phyloP scores from a whole-genome alignment of 805 yeast genomes.

The Candida suzukii region DNA sequence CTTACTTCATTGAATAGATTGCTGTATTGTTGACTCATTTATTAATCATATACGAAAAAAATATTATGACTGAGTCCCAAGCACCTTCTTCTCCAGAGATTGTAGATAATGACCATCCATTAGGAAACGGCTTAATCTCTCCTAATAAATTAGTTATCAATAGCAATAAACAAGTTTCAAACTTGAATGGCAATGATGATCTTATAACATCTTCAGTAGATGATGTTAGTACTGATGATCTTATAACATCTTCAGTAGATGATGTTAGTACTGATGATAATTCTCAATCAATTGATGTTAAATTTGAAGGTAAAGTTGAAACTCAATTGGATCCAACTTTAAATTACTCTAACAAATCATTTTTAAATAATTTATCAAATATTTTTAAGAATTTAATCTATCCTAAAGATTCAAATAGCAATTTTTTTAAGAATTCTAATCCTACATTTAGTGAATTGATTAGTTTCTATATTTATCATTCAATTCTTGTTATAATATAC shows the following conservation, averaged over 20 bases:
- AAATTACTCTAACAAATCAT: constrained; percentile 11
- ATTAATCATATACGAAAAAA: too few species aligned
- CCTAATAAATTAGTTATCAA: not conserved
- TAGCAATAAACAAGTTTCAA: not conserved
- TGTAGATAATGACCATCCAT: too few species aligned
- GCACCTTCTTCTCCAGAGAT: too few species aligned
- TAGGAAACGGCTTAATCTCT: not conserved
- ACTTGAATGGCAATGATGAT: not conserved
- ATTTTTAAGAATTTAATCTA: constrained; percentile 14
- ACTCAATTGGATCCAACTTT: constrained; percentile 9
- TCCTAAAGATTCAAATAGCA: constrained; percentile 4
- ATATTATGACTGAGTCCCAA: not conserved
- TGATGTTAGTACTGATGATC: not conserved
- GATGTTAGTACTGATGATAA: not conserved
- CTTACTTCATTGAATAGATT: too few species aligned
- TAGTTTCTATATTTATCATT: constrained; percentile 34
- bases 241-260: not conserved
- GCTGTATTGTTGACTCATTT: too few species aligned
- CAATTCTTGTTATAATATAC: constrained; percentile 44
- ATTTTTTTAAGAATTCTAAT: not conserved
- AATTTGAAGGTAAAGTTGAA: not conserved
- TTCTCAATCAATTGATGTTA: not conserved
- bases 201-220: not conserved
- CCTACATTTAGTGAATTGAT: constrained; percentile 3
- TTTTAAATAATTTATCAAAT: constrained; percentile 11